A percentile compares a stretch with the other conserved stretches of the same genome.
These are phyloP conservation scores for Aegilops tauschii DNA, from an alignment of 176 grass and related monocot species.

Conservation along the genomic window DNA sequence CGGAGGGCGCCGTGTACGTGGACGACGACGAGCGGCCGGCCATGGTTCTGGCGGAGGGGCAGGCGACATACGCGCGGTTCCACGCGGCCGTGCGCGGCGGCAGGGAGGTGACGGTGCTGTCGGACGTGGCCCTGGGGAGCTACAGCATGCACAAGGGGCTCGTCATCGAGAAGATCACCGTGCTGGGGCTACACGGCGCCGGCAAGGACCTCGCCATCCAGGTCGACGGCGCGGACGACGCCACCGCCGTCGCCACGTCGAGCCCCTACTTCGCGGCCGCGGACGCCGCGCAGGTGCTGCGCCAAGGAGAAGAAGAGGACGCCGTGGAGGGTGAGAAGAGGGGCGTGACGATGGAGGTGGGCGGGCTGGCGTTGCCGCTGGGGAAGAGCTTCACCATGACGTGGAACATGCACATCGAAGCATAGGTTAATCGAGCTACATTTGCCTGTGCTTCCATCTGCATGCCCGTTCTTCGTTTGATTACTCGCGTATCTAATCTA, in stretches of 20 bases:
- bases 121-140: conserved; percentile 55
- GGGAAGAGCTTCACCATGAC: conserved; percentile 91
- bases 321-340: conserved; percentile 35
- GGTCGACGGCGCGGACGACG: conserved; percentile 37
- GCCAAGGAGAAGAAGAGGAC: conserved; percentile 3
- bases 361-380: conserved; percentile 70
- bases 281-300: neutral
- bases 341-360: conserved; percentile 65
- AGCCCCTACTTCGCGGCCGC: conserved; percentile 34
- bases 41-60: conserved; percentile 70
- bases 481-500: neutral
- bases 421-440: conserved; percentile 10
- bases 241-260: conserved; percentile 25
- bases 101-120: conserved; percentile 68
- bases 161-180: conserved; percentile 70
- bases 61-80: conserved; percentile 68
- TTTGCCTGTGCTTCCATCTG: neutral
- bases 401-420: conserved; percentile 63
- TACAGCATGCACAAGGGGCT: conserved; percentile 53
- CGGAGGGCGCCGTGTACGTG: conserved; percentile 64
- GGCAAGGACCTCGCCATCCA: conserved; percentile 49
- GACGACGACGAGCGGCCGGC: conserved; percentile 92
- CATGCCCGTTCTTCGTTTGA: neutral
- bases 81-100: conserved; percentile 55
- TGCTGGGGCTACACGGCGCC: conserved; percentile 65